Conservation (phyloP, 139 green algal genomes). For the Ettlia oleoabundans region DNA sequence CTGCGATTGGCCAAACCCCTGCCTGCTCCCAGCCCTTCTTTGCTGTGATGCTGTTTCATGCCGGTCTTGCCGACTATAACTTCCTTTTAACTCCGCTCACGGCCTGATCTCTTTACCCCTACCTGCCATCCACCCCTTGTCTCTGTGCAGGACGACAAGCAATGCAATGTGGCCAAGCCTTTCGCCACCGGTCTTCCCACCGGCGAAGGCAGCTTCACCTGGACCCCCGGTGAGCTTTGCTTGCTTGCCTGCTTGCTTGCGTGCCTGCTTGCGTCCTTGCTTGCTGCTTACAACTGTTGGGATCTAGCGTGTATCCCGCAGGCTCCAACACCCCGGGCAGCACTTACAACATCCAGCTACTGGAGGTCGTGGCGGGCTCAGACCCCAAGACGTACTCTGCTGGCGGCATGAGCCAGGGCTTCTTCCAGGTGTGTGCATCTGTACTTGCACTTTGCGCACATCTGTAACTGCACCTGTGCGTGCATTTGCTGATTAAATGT, state of each 20-base stretch:
- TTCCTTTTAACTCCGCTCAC: too few species aligned
- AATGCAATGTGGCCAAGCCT: constrained; percentile 28
- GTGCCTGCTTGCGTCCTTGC: neutral
- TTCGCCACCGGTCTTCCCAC: constrained; percentile 26
- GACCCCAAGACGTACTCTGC: constrained; percentile 3
- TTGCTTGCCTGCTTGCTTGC: neutral
- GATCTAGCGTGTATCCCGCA: neutral
- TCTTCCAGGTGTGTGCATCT: neutral
- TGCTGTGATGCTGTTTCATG: too few species aligned
- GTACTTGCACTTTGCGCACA: too few species aligned
- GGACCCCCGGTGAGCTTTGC: constrained; percentile 27
- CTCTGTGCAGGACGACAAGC: constrained; percentile 44
- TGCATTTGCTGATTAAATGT: too few species aligned
- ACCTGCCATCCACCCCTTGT: too few species aligned
- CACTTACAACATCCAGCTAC: constrained; percentile 36
- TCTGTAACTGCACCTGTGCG: too few species aligned
- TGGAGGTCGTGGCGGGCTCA: constrained; percentile 3
- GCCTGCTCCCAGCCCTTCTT: too few species aligned
- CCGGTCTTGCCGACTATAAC: too few species aligned
- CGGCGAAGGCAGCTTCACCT: constrained; percentile 2
- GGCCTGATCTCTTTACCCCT: too few species aligned
- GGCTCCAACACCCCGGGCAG: constrained; percentile 9
- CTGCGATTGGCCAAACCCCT: too few species aligned
- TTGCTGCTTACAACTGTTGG: too few species aligned
- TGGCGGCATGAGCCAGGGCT: neutral